Evolutionary conservation across 2,329 filamentous ascomycete genomes (phyloP), one percentile per base, ranked within the genome.

Genomic region (Aspergillus intermedius): DNA sequence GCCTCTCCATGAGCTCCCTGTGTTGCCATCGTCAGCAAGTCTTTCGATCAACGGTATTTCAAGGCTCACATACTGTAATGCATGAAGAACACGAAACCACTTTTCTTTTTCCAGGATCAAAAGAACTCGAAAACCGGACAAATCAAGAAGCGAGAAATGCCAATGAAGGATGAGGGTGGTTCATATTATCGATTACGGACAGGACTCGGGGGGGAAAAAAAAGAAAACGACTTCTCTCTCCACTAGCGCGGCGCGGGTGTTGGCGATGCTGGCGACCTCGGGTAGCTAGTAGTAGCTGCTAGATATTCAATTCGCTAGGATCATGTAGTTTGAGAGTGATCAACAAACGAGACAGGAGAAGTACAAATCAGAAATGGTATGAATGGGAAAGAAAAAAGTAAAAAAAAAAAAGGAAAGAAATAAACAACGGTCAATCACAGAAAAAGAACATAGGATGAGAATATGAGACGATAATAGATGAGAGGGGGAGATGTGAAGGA

Each of bases 271-370:
- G 48, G 45, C 45, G 54, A 53, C 32, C 50, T 48, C 49, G 46
- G 47, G 49, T 58, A 51, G 53, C 52, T 63, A 55, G 48, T 51
- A 54, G 54, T 63, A 55, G 48, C 52, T 54, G 55, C 56, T 65
- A 58, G 50, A 57, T 57, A 57, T 46, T 65, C 60, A 53, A 62
- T 62, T 65, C 55, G 58, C 62, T 65, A 63, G 54, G 53, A 57
- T 59, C 62, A 61, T 60, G 56, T 62, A 61, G 55, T 61, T 59
- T 54, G 49, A 57, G 49, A 51, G 56, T 40, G 37, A 55, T 58
- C 58, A 55, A 65, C 60, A 59, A 58, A 64, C 50, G 56, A 63
- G 57, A 64, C 51, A 58, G 55, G 58, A 62, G 56, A 60, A 57
- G 57, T 64, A 65, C 60, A 64, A 48, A 55, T 58, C 54, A 53